phyloP scores from a whole-genome alignment of 164 flowering plant genomes.

The Vitis rupestris region DNA sequence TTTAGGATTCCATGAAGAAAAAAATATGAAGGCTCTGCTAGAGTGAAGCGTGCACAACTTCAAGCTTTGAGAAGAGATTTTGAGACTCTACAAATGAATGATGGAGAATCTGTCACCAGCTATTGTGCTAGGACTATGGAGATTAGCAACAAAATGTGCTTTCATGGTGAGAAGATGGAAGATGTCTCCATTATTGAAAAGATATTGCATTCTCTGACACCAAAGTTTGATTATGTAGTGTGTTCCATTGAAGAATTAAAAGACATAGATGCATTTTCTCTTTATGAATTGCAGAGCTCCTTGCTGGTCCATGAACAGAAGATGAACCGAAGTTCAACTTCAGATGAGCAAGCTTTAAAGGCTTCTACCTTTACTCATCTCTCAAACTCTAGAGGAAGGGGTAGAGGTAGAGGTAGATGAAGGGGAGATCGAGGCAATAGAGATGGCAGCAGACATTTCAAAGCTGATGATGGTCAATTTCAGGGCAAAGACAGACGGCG shows the following conservation, averaged over 20 bases:
- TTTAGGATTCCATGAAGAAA: constrained; percentile 21
- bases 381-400: constrained; percentile 1
- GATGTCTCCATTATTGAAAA: constrained; percentile 19
- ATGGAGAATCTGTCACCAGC: constrained; percentile 11
- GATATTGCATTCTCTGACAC: constrained; percentile 13
- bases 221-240: constrained; percentile 20
- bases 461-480: constrained; percentile 1
- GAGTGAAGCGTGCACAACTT: constrained; percentile 12
- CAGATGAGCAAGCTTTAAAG: constrained; percentile 23
- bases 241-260: constrained; percentile 24
- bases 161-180: constrained; percentile 17
- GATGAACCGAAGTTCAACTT: constrained; percentile 4
- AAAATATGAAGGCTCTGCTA: constrained; percentile 17
- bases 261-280: constrained; percentile 4
- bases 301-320: constrained; percentile 26
- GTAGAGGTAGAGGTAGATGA: constrained; percentile 16
- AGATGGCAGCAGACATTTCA: background rate
- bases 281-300: constrained; percentile 22
- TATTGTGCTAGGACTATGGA: constrained; percentile 16
- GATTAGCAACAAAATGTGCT: constrained; percentile 10
- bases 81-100: constrained; percentile 11
- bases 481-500: constrained; percentile 10
- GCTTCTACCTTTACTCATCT: constrained; percentile 14
- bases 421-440: constrained; percentile 7
- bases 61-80: too few relatives aligned